Conservation (phyloP, 768 basidiomycete genomes). For the Epithele typhae region DNA sequence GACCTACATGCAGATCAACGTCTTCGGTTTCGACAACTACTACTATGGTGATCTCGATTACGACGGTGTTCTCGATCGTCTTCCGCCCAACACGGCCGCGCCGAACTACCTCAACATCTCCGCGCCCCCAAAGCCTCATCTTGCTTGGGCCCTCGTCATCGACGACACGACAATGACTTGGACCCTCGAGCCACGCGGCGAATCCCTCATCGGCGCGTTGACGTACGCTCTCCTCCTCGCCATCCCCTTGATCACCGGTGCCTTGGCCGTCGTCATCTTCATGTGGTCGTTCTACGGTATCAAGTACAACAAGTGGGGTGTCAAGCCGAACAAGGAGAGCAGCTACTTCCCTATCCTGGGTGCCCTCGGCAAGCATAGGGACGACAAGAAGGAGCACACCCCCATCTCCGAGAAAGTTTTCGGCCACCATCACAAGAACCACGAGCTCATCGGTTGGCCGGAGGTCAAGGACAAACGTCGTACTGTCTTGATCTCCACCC, state of each 20-base stretch:
- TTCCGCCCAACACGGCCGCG: slow-evolving; percentile 82
- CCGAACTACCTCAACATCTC: slow-evolving; percentile 91
- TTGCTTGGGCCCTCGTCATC: slow-evolving; percentile 82
- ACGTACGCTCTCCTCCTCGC: slow-evolving; percentile 81
- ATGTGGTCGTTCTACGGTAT: slow-evolving; percentile 97
- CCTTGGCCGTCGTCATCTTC: slow-evolving; percentile 79
- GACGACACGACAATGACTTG: slow-evolving; percentile 76
- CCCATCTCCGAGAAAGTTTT: slow-evolving; percentile 72
- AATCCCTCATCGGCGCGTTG: slow-evolving; percentile 75
- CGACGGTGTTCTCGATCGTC: slow-evolving; percentile 85
- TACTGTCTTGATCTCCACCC: slow-evolving; percentile 86
- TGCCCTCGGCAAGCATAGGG: slow-evolving; percentile 55
- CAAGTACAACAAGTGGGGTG: slow-evolving; percentile 89
- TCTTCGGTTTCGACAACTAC: slow-evolving; percentile 87
- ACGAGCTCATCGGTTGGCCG: slow-evolving; percentile 92
- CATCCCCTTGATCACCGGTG: slow-evolving; percentile 83
- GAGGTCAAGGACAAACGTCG: slow-evolving; percentile 89
- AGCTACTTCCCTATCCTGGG: slow-evolving; percentile 91
- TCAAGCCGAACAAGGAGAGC: slow-evolving; percentile 64
- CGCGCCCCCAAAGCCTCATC: slow-evolving; percentile 80
- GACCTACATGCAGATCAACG: slow-evolving; percentile 83
- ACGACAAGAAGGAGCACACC: slow-evolving; percentile 61
- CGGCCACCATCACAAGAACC: slow-evolving; percentile 48
- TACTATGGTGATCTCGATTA: slow-evolving; percentile 89
- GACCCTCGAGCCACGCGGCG: slow-evolving; percentile 77